Conservation (phyloP, 176 grass and related monocot species). For the Carex kokanica region DNA sequence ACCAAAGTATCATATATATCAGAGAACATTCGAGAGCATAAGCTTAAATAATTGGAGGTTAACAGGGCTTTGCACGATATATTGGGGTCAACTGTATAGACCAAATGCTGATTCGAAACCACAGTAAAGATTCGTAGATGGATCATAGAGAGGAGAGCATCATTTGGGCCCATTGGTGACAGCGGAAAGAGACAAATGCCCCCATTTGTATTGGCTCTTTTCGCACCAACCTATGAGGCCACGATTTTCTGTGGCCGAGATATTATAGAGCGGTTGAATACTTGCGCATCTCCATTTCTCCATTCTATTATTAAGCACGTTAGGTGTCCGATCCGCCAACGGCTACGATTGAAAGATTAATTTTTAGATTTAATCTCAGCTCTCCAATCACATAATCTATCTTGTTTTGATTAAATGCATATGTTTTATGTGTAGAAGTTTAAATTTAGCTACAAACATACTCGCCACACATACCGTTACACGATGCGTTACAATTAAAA, state of each 20-base stretch:
- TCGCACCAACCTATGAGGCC: background rate
- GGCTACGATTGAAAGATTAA: no score
- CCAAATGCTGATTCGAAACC: background rate
- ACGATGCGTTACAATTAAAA: no score
- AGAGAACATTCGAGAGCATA: background rate
- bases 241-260: background rate
- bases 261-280: background rate
- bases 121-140: background rate
- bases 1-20: background rate
- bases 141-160: background rate
- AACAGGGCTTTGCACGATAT: background rate
- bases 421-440: no score
- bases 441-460: no score
- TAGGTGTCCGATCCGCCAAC: no score
- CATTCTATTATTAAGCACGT: no score
- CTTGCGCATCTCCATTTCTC: no score
- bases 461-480: no score
- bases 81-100: background rate
- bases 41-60: background rate
- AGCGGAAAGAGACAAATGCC: constrained; percentile 4
- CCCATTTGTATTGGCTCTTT: constrained; percentile 13
- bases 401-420: no score
- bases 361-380: no score
- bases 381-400: no score
- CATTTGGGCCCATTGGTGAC: background rate